phyloP scores from a whole-genome alignment of 129 eudicot species.

The Lactuca sativa region DNA sequence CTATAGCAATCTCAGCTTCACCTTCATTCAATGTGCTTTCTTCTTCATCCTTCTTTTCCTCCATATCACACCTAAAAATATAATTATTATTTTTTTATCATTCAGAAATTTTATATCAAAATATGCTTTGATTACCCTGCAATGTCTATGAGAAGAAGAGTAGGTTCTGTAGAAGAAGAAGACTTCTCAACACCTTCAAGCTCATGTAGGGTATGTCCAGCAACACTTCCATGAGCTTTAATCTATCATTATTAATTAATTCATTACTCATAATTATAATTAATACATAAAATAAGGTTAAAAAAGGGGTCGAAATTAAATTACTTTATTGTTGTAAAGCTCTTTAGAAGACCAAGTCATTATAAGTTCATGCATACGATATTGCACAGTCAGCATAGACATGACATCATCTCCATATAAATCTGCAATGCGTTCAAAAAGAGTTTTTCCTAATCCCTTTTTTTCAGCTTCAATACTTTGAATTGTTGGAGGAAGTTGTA shows the following conservation, averaged over 20 bases:
- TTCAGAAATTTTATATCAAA: neutral
- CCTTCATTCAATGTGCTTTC: slow-evolving; percentile 97
- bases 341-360: slow-evolving; percentile 96
- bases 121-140: slow-evolving; percentile 61
- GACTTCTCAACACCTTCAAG: slow-evolving; percentile 74
- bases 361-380: slow-evolving; percentile 93
- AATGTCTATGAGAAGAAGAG: slow-evolving; percentile 83
- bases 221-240: slow-evolving; percentile 92
- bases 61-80: slow-evolving; percentile 80
- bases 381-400: slow-evolving; percentile 96
- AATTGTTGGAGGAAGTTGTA: slow-evolving; percentile 97
- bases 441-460: slow-evolving; percentile 90
- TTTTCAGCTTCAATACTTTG: slow-evolving; percentile 96
- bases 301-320: neutral
- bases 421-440: slow-evolving; percentile 87
- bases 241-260: slow-evolving; percentile 42
- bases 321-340: slow-evolving; percentile 88
- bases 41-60: slow-evolving; percentile 98
- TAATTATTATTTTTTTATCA: too few species aligned
- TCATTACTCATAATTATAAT: slow-evolving; percentile 1
- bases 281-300: neutral
- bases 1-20: slow-evolving; percentile 91
- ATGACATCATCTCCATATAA: slow-evolving; percentile 82
- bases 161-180: slow-evolving; percentile 80
- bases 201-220: slow-evolving; percentile 72